Percentiles rank a stretch among this genome's conserved stretches.
Conservation (phyloP, 1,139 yeast species). For the Debaryomyces singareniensis region DNA sequence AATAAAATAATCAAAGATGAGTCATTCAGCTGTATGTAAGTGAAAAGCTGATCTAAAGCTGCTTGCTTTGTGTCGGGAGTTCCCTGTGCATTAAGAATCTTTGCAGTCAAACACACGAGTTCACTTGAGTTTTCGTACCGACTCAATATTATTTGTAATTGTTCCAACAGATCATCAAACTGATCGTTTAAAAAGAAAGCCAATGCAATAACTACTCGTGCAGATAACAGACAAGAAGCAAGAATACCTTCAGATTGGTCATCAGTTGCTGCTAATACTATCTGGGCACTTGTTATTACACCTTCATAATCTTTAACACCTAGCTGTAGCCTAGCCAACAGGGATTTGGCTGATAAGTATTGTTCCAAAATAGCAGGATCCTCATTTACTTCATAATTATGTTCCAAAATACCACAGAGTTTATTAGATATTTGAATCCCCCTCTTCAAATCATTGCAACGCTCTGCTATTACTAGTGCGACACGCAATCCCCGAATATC, state of each 20-base stretch:
- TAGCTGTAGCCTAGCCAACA: constrained; percentile 61
- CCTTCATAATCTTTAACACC: constrained; percentile 49
- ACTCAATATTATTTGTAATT: constrained; percentile 55
- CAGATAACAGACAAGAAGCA: constrained; percentile 37
- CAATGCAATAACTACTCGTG: constrained; percentile 65
- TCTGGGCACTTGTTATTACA: constrained; percentile 59
- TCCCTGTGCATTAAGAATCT: constrained; percentile 70
- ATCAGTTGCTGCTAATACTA: constrained; percentile 46
- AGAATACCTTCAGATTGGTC: constrained; percentile 17
- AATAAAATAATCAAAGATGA: constrained; percentile 60
- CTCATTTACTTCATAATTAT: constrained; percentile 52
- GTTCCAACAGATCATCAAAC: constrained; percentile 59
- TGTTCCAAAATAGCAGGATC: constrained; percentile 38
- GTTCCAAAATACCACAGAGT: constrained; percentile 48
- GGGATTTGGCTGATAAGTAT: constrained; percentile 59
- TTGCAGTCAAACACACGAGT: constrained; percentile 69
- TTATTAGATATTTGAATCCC: constrained; percentile 46
- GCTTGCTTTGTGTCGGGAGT: constrained; percentile 73
- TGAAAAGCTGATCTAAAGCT: constrained; percentile 67
- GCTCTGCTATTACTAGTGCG: constrained; percentile 58
- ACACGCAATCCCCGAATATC: constrained; percentile 59
- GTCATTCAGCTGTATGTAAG: constrained; percentile 58
- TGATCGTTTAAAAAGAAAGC: constrained; percentile 56
- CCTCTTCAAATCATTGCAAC: constrained; percentile 54
- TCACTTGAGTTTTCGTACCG: constrained; percentile 43